Percentiles rank a stretch among this genome's conserved stretches.
These are phyloP conservation scores for Cnidoscolus chayamansa DNA, from an alignment of 441 rosid species.

Conservation along the genomic window DNA sequence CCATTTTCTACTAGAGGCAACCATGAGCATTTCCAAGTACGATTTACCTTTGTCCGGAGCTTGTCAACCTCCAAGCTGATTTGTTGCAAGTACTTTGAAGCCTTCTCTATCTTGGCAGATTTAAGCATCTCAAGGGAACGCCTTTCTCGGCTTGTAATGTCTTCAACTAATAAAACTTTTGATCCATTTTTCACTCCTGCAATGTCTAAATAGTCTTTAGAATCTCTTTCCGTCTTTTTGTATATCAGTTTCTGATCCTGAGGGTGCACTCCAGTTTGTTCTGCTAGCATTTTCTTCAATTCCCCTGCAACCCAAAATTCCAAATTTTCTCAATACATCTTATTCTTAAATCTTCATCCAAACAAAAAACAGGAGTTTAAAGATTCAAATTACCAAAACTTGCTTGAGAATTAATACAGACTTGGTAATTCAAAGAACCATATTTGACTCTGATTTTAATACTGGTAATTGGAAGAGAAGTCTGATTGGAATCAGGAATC, in stretches of 20 bases:
- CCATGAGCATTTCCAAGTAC: not conserved
- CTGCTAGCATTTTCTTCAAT: slow-evolving; percentile 78
- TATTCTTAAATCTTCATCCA: not conserved
- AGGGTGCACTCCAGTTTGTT: slow-evolving; percentile 77
- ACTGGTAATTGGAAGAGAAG: slow-evolving; percentile 55
- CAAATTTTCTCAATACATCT: not conserved
- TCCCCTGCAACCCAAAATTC: slow-evolving; percentile 54
- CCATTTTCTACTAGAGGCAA: not conserved
- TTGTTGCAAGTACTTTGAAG: slow-evolving; percentile 61
- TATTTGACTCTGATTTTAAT: slow-evolving; percentile 78
- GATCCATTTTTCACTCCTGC: slow-evolving; percentile 85
- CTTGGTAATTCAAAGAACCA: slow-evolving; percentile 67
- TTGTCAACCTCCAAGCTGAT: slow-evolving; percentile 72
- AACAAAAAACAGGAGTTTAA: not conserved
- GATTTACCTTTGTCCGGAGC: slow-evolving; percentile 53
- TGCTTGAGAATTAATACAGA: slow-evolving; percentile 70
- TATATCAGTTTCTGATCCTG: slow-evolving; percentile 82
- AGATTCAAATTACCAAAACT: slow-evolving; percentile 56
- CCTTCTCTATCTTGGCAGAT: slow-evolving; percentile 68
- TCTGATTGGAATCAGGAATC: slow-evolving; percentile 52
- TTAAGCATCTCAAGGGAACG: slow-evolving; percentile 69
- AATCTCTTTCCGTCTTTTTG: slow-evolving; percentile 89
- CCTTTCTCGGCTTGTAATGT: slow-evolving; percentile 71
- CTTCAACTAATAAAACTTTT: slow-evolving; percentile 69
- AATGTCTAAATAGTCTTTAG: slow-evolving; percentile 66